Evolutionary conservation across 306 rosid genomes (phyloP), one percentile per base, ranked within the genome.

Genomic region (Vigna trinervia): DNA sequence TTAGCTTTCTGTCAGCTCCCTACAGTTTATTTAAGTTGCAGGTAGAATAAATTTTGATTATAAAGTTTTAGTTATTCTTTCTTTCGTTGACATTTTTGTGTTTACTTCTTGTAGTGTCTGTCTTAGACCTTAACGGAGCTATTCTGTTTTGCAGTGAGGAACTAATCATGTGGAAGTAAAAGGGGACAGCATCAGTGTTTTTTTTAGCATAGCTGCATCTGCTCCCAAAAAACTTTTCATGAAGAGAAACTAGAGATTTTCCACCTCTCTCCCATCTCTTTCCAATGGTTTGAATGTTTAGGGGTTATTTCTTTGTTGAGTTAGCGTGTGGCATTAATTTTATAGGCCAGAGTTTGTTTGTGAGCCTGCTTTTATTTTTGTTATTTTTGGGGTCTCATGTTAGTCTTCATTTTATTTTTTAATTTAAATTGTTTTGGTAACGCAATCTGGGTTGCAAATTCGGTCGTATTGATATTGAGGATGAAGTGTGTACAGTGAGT

Each of bases 121-220:
- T 34, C 41, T 81, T 53, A 60, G 23, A 50, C n/a, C 52, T 51
- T 46, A 26, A 61, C 34, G 15, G 66, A 75, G 73, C 76, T 88
- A 77, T 17, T 78, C 23, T 78, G 78, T 74, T 71, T 74, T 79
- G 82, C 90, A 87, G 86, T 78, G 84, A 81, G 80, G 81, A 56
- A 87, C 81, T 72, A 81, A 79, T 58, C 68, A 71, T 64, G 76
- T 65, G 73, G 78, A 87, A 86, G 84, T 85, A 70, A 62, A 36
- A 88, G 84, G 96, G 91, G 96, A 89, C 91, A 87, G 94, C 89
- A 85, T 82, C 92, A 87, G 93, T 90, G 94, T 88, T 73, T 85
- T 88, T 87, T 87, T 77, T 57, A 77, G 79, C 78, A 70, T 86
- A 85, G 90, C 97, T 92, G 97, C 89, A 87, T 90, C 92, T 90